phyloP scores from a whole-genome alignment of 192 early-diverging fungal genomes.

The Diversispora epigaea region DNA sequence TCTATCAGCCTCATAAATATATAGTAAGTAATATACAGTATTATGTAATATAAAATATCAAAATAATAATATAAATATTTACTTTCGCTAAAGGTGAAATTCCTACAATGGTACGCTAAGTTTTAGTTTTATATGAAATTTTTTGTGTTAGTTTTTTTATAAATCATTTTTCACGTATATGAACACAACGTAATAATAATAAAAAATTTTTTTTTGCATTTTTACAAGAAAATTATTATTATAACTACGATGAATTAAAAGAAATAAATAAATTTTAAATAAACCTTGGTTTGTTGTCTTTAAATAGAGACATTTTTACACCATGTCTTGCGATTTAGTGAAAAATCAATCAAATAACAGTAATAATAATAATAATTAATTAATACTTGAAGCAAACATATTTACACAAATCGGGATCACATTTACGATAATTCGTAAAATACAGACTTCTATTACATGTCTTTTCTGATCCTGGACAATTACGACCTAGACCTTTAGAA shows the following conservation, averaged over 20 bases:
- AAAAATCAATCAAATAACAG: too few relatives aligned
- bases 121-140: background rate
- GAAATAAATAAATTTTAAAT: too few relatives aligned
- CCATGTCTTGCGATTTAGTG: background rate
- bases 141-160: background rate
- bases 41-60: background rate
- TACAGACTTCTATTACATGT: background rate
- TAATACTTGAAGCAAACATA: constrained; percentile 14
- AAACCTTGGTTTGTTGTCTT: constrained; percentile 12
- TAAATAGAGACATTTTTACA: constrained; percentile 24
- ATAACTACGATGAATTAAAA: too few relatives aligned
- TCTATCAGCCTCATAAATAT: constrained; percentile 16
- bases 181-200: too few relatives aligned
- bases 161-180: too few relatives aligned
- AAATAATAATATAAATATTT: background rate
- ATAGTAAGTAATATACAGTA: background rate
- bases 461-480: constrained; percentile 10
- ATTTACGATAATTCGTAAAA: constrained; percentile 30
- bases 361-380: too few relatives aligned
- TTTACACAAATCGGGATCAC: constrained; percentile 28
- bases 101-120: constrained; percentile 17
- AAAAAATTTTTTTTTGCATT: too few relatives aligned
- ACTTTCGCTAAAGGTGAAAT: background rate
- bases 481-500: constrained; percentile 23
- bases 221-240: too few relatives aligned